These are phyloP conservation scores for Chytriomyces confervae DNA, from an alignment of 192 early-diverging fungal species.

Conservation along the genomic window DNA sequence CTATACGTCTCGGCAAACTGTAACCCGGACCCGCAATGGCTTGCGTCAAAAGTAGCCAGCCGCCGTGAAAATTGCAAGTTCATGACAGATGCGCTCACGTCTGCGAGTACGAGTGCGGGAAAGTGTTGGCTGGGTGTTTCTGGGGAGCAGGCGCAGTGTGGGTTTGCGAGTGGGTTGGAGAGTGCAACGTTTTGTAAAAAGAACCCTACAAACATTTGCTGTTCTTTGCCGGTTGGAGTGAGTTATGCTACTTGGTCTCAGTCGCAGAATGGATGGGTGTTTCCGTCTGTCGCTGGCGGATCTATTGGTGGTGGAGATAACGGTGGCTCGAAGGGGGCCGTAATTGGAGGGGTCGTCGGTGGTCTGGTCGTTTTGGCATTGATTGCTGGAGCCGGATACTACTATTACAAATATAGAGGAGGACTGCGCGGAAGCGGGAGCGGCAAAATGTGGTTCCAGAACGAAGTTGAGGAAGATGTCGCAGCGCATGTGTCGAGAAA, in stretches of 20 bases:
- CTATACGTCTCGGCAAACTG: neutral
- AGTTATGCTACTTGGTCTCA: neutral
- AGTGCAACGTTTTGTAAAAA: neutral
- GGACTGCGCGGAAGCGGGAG: neutral
- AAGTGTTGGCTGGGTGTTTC: neutral
- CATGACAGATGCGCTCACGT: neutral
- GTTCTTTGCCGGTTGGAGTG: constrained; percentile 9
- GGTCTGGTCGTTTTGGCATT: constrained; percentile 9
- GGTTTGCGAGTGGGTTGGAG: neutral
- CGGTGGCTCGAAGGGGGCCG: neutral
- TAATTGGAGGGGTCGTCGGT: constrained; percentile 10
- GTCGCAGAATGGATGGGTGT: neutral
- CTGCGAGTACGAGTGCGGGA: neutral
- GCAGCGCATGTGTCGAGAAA: neutral
- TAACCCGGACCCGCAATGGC: neutral
- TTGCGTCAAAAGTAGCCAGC: neutral
- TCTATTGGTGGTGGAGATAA: neutral
- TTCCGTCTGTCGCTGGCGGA: neutral
- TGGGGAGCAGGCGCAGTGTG: neutral
- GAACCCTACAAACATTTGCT: constrained; percentile 16
- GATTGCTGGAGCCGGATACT: neutral
- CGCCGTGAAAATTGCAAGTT: neutral
- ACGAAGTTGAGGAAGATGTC: neutral
- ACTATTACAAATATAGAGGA: neutral
- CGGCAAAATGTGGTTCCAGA: neutral